Base-by-base conservation (phyloP, 129 eudicot species). In the Deinandra increscens region DNA sequence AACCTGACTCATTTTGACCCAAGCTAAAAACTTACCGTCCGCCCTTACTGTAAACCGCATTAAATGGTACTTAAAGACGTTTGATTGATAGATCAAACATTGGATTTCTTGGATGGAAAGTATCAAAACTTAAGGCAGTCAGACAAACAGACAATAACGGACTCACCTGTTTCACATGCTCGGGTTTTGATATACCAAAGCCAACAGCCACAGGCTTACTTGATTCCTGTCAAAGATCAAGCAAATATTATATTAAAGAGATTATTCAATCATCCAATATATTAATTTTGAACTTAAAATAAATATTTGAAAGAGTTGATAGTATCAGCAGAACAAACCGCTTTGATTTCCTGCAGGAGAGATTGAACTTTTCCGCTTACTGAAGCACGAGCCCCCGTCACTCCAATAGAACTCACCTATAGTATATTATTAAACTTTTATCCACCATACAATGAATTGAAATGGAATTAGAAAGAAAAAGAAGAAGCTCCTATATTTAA, bases 171-270 rank as follows among this genome's bases (percentile, higher is more conserved):
- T 87, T 87, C 70, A 93, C 97, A 68, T 93, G 98, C 83, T 93
- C 98, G 0, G 97, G 95, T 60, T 86, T 81, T 53, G 98, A 93
- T 66, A 93, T 89, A 73, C 98, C 98, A 76, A 93, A 93, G 22
- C 95, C 98, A 70, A 93, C 98, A 36, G 98, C 98, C 48, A 93
- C 95, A 3, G 98, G 97, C 75, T 93, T 93, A 48, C 14, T 72
- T 11, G 95, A 72, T 7, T 83, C 92, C 98, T 93, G 85, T 48
- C 45, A 66, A 75, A 62, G 49, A 2, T 23, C 37, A 56, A 13
- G 39, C 10, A 56, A 29, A 56, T 3, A 6, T 4, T 29, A 55
- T 38, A 41, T 7, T 8, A 5, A 19, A 10, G 7, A 77, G n/a
- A 20, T 19, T 13, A 22, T 18, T 46, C 42, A 63, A 60, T 13